Conservation (phyloP, 1,284 basidiomycete genomes). For the Apiotrichum laibachii region DNA sequence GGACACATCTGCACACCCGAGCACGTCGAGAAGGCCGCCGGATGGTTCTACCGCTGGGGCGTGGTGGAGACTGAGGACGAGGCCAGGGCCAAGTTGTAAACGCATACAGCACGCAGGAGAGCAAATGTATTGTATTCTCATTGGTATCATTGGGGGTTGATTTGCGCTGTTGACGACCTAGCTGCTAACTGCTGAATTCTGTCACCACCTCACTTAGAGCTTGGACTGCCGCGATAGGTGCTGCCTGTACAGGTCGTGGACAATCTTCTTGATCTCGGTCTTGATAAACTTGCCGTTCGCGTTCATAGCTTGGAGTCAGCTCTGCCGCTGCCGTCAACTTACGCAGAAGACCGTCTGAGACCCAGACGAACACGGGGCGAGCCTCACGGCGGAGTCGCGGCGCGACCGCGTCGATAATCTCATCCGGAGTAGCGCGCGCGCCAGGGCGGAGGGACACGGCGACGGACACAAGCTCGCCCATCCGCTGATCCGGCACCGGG, state of each 20-base stretch:
- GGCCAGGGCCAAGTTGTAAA: not conserved
- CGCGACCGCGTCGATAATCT: slow-evolving; percentile 8
- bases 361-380: slow-evolving; percentile 15
- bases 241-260: slow-evolving; percentile 14
- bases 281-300: slow-evolving; percentile 22
- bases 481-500: slow-evolving; percentile 33
- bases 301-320: slow-evolving; percentile 9
- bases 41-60: slow-evolving; percentile 12
- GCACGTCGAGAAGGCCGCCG: slow-evolving; percentile 7
- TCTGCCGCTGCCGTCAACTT: not conserved
- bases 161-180: too few species aligned
- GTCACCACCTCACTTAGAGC: slow-evolving; percentile 12
- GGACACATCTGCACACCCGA: slow-evolving; percentile 11
- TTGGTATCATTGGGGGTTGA: not conserved
- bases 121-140: not conserved
- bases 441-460: slow-evolving; percentile 32
- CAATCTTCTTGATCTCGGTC: slow-evolving; percentile 19
- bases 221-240: slow-evolving; percentile 20
- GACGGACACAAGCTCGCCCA: slow-evolving; percentile 43
- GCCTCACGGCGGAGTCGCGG: slow-evolving; percentile 14
- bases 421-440: not conserved
- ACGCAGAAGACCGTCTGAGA: slow-evolving; percentile 15
- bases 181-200: not conserved
- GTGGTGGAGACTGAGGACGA: not conserved
- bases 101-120: not conserved